These are phyloP conservation scores for Saccharomycopsis schoenii DNA, from an alignment of 805 yeast species.

Conservation along the genomic window DNA sequence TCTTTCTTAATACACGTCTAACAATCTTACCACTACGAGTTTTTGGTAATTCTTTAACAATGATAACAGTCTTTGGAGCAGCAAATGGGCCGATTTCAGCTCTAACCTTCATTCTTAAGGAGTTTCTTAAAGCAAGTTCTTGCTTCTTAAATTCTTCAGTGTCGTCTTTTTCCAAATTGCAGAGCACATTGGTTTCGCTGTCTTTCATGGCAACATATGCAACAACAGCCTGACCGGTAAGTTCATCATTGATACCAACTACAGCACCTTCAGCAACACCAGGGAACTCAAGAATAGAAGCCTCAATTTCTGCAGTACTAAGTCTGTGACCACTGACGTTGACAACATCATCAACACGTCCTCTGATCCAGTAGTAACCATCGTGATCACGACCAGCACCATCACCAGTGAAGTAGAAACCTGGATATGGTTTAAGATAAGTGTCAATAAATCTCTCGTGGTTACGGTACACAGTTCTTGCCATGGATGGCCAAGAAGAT, in stretches of 20 bases:
- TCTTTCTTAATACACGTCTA: constrained; percentile 94
- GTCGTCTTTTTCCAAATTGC: constrained; percentile 25
- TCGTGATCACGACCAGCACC: constrained; percentile 97
- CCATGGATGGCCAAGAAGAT: constrained; percentile 97
- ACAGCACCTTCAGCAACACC: constrained; percentile 93
- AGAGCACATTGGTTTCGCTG: not conserved
- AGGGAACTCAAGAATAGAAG: constrained; percentile 71
- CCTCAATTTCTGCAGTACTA: constrained; percentile 97
- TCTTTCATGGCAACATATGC: constrained; percentile 82
- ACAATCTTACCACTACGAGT: constrained; percentile 97
- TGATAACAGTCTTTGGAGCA: constrained; percentile 73
- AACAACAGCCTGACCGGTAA: constrained; percentile 95
- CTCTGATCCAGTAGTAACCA: constrained; percentile 96
- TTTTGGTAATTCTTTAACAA: constrained; percentile 91
- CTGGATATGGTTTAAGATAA: constrained; percentile 86
- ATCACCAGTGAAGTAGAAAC: constrained; percentile 93
- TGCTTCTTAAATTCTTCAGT: constrained; percentile 25
- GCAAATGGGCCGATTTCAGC: constrained; percentile 83
- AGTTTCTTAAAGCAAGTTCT: constrained; percentile 40
- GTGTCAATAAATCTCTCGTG: constrained; percentile 84
- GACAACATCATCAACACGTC: constrained; percentile 97
- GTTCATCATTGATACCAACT: constrained; percentile 87
- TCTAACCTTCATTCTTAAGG: constrained; percentile 79
- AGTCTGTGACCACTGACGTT: constrained; percentile 96
- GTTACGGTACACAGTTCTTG: constrained; percentile 88